Evolutionary conservation across 129 eudicot species (phyloP).

Genomic region (Daucus carota): DNA sequence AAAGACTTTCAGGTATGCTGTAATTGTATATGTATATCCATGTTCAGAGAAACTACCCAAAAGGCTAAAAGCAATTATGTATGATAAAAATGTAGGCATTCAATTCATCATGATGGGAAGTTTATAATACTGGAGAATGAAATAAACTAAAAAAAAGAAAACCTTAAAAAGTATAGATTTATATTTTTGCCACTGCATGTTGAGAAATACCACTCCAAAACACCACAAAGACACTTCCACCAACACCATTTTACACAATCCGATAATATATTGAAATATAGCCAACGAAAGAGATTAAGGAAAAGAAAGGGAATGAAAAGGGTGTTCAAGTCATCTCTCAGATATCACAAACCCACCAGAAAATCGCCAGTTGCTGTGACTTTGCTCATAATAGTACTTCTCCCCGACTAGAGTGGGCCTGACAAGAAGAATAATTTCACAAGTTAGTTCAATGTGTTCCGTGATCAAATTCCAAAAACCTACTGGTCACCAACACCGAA

Average conservation of each 20-base stretch:
- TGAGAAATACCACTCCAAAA: background rate
- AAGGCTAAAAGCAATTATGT: too few species aligned
- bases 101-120: background rate
- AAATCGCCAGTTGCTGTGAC: slow-evolving; percentile 22
- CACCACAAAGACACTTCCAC: background rate
- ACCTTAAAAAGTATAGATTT: too few species aligned
- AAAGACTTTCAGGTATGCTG: too few species aligned
- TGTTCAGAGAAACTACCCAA: too few species aligned
- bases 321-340: slow-evolving; percentile 17
- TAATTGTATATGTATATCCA: too few species aligned
- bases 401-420: slow-evolving; percentile 46
- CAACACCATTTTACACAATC: background rate
- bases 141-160: background rate
- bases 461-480: too few species aligned
- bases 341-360: slow-evolving; percentile 33
- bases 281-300: background rate
- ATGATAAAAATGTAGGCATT: too few species aligned
- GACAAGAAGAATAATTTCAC: slow-evolving; percentile 45
- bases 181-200: too few species aligned
- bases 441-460: slow-evolving; percentile 35
- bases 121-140: background rate
- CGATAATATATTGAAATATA: slow-evolving; percentile 9
- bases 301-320: background rate
- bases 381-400: slow-evolving; percentile 25
- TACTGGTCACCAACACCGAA: slow-evolving; percentile 27